A percentile compares a stretch with the other conserved stretches of the same genome.
Conservation (phyloP, 176 grass and related monocot species). For the Elaeis guineensis region DNA sequence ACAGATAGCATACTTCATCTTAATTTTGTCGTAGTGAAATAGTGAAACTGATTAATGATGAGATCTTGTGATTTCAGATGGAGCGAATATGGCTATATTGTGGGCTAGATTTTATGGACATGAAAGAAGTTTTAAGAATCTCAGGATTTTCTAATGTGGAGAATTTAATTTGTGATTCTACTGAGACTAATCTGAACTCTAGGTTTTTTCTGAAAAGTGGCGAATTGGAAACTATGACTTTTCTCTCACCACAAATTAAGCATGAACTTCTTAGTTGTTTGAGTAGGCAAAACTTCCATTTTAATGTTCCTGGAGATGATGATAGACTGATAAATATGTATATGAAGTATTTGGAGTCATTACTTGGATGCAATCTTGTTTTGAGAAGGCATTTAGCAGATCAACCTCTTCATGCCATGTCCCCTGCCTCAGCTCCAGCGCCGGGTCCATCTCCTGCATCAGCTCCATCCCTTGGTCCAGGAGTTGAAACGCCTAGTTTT, state of each 20-base stretch:
- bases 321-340: slow-evolving; percentile 18
- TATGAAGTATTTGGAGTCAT: slow-evolving; percentile 31
- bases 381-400: slow-evolving; percentile 30
- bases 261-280: slow-evolving; percentile 33
- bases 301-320: slow-evolving; percentile 9
- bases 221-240: not conserved
- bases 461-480: slow-evolving; percentile 14
- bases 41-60: too few species aligned
- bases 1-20: too few species aligned
- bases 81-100: too few species aligned
- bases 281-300: slow-evolving; percentile 36
- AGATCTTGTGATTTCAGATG: too few species aligned
- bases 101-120: slow-evolving; percentile 9
- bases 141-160: slow-evolving; percentile 19
- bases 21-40: too few species aligned
- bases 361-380: slow-evolving; percentile 9
- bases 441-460: not conserved
- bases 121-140: slow-evolving; percentile 35
- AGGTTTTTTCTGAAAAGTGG: too few species aligned
- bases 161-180: too few species aligned
- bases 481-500: slow-evolving; percentile 14
- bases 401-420: slow-evolving; percentile 7
- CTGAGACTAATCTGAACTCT: too few species aligned
- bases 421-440: not conserved
- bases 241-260: slow-evolving; percentile 31